Evolutionary conservation across 768 basidiomycete genomes (phyloP).

Genomic region (Exidia glandulosa): DNA sequence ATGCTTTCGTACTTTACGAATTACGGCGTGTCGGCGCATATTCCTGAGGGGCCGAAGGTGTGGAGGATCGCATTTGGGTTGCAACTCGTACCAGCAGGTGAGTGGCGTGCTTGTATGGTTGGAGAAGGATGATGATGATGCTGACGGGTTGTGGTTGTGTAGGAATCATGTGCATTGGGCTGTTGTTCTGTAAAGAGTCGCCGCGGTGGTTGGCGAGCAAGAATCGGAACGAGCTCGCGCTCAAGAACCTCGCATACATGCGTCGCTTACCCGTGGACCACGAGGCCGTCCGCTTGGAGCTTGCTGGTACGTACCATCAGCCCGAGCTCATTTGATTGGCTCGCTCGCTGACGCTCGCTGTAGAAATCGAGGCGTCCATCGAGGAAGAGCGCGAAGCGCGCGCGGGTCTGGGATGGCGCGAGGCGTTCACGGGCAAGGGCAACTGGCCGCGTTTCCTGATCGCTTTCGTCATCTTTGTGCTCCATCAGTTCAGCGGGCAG

Average conservation of each 20-base stretch:
- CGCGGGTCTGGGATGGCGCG: conserved; percentile 49
- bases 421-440: conserved; percentile 73
- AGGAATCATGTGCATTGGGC: conserved; percentile 56
- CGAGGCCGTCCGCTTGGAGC: conserved; percentile 41
- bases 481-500: conserved; percentile 80
- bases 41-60: conserved; percentile 33
- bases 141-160: no score
- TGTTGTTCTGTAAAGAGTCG: conserved; percentile 67
- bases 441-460: conserved; percentile 79
- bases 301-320: conserved; percentile 35
- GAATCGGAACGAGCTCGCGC: conserved; percentile 41
- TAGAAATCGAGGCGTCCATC: conserved; percentile 73
- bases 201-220: conserved; percentile 67
- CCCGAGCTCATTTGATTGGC: no score
- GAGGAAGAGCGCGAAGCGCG: conserved; percentile 59
- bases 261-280: conserved; percentile 35
- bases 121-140: no score
- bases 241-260: conserved; percentile 52
- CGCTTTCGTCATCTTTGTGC: conserved; percentile 65
- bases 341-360: conserved; percentile 1
- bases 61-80: conserved; percentile 70
- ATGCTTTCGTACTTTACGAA: conserved; percentile 35
- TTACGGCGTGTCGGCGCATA: conserved; percentile 45
- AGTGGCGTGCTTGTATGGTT: no score
- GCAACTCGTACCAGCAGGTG: conserved; percentile 66